phyloP scores from a whole-genome alignment of 2,329 filamentous ascomycete genomes.

The Albifimbria verrucaria region DNA sequence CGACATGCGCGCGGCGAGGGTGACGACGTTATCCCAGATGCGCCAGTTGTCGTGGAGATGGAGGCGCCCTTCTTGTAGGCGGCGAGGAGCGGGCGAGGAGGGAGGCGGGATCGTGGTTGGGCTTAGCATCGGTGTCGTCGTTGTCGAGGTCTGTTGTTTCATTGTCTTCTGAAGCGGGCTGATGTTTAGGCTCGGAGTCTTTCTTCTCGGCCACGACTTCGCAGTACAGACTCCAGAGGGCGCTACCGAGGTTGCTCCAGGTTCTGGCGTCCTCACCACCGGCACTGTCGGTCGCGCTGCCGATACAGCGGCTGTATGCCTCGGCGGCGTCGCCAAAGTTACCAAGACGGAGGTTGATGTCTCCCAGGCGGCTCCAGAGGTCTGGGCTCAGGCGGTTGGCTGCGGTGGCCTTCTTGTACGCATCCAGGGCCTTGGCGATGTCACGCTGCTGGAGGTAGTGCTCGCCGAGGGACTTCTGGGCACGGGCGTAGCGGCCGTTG shows the following conservation, averaged over 20 bases:
- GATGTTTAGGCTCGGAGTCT: constrained; percentile 15
- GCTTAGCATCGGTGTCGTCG: constrained; percentile 22
- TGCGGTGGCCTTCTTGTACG: constrained; percentile 73
- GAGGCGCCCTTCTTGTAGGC: constrained; percentile 85
- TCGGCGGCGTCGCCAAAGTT: constrained; percentile 77
- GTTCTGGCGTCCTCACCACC: constrained; percentile 88
- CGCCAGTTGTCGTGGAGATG: constrained; percentile 83
- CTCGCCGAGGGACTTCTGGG: constrained; percentile 83
- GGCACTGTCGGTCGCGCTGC: constrained; percentile 52
- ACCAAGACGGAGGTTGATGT: constrained; percentile 75
- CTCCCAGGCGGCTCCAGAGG: constrained; percentile 88
- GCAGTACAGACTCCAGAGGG: constrained; percentile 68
- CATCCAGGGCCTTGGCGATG: constrained; percentile 66
- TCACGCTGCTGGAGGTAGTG: constrained; percentile 67
- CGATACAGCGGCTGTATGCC: constrained; percentile 79
- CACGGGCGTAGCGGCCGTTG: constrained; percentile 74
- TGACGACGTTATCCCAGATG: constrained; percentile 96
- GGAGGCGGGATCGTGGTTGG: constrained; percentile 48
- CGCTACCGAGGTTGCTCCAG: constrained; percentile 91
- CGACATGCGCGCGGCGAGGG: constrained; percentile 72
- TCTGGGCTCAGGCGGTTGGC: constrained; percentile 79
- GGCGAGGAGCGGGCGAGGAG: constrained; percentile 72
- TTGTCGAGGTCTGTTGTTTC: constrained; percentile 17
- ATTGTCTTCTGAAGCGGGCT: constrained; percentile 8
- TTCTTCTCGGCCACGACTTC: constrained; percentile 40